Base-by-base conservation (phyloP, 495 filamentous ascomycete species). In the Podospora bellae-mahoneyi region DNA sequence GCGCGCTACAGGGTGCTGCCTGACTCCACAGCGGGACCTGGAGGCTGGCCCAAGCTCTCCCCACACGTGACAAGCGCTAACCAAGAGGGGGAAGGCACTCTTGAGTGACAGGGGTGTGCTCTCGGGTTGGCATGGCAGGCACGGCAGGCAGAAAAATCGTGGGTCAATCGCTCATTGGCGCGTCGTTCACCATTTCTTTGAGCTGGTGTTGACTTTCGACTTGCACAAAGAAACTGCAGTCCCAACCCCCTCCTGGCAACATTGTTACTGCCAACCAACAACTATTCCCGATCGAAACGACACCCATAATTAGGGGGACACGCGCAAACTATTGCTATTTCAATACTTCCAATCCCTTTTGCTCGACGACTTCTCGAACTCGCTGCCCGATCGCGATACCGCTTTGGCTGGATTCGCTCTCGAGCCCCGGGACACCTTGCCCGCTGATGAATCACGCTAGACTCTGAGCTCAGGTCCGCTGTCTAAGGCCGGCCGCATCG, bases 1-100 rank as follows among this genome's bases (percentile, higher is more conserved):
- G 39, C 68, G 68, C 68, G 71, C 68, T 64, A 68, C 67, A 48
- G 61, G 71, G 65, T 65, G 69, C 66, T 71, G 69, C 69, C 69
- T 71, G 69, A 67, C 69, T 71, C 69, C 69, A 71, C 69, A 39
- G 27, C 19, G 20, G 28, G 30, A 56, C 60, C 48, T 34, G 1
- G 26, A 18, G 18, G 20, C 1, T 65, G 75, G 74, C 76, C 74
- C 73, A 77, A 78, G 76, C 73, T 78, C 71, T 73, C 55, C 60
- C 61, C 60, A 64, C 72, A 74, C 73, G 73, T 75, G 73, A 74
- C 65, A 9, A 7, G 5, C 15, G 62, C 69, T 73, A 65, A 23
- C 68, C 62, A 20, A 48, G 63, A 64, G 34, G 27, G 30, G 64
- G 70, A 63, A 68, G 68, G 60, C 61, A 65, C 68, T 68, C 57